Percentiles rank a stretch among this genome's conserved stretches.
Evolutionary conservation across 768 basidiomycete genomes (phyloP).

Genomic region (Daedalea quercina): DNA sequence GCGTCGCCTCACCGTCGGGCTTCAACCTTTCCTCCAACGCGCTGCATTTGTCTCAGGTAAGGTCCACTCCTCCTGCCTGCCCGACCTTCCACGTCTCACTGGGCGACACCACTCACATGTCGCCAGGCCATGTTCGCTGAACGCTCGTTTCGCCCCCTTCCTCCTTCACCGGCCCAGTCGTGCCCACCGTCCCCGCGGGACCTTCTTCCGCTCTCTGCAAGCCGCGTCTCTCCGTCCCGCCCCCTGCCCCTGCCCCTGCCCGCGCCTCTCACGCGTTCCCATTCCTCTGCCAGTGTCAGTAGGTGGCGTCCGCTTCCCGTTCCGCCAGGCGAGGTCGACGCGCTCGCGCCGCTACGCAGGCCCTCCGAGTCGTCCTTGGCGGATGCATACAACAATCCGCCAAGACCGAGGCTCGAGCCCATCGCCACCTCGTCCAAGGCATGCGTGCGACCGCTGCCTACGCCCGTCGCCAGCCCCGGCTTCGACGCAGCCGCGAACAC

Average conservation of each 20-base stretch:
- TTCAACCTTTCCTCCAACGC: too few species aligned
- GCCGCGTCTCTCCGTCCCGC: neutral
- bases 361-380: neutral
- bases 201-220: neutral
- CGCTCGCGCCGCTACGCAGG: neutral
- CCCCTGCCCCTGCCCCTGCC: neutral
- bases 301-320: neutral
- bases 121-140: neutral
- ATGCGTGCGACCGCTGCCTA: neutral
- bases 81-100: too few species aligned
- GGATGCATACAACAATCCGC: neutral
- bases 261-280: neutral
- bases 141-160: neutral
- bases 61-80: too few species aligned
- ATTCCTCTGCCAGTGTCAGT: neutral
- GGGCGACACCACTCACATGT: neutral
- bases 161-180: neutral
- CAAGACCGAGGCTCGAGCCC: neutral
- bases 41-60: too few species aligned
- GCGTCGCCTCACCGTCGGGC: too few species aligned
- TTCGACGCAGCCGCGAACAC: too few species aligned
- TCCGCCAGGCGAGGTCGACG: neutral
- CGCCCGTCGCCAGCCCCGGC: too few species aligned
- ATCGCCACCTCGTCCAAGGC: neutral
- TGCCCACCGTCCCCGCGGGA: neutral